Base-by-base conservation (phyloP, 2,329 filamentous ascomycete genomes). In the Alternaria gaisen region DNA sequence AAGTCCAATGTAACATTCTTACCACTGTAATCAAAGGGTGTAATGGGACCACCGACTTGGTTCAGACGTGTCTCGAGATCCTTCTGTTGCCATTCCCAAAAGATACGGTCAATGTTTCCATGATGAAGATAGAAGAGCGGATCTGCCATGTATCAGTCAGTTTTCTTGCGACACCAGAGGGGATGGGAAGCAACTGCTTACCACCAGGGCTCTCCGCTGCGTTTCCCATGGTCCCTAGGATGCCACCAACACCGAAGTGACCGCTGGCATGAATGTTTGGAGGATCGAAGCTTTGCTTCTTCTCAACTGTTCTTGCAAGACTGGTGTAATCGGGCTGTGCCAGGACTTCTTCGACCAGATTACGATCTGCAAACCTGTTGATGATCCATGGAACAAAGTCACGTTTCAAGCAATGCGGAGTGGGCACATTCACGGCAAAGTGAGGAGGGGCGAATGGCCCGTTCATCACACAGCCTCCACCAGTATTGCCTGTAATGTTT, bases 111-210 rank as follows among this genome's bases (percentile, higher is more conserved):
- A 7, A 80, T 65, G 55, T 78, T 77, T 9, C 71, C 67, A 58
- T 80, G 74, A 58, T 81, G 79, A 30, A 80, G 67, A 44, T 72
- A 81, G 68, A 77, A 82, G 14, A 75, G 59, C 28, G 74, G 80
- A 6, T 65, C 62, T 47, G 26, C 5, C 44, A 32, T 12, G 2
- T 22, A 26, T 47, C n/a, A 47, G 26, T 18, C 16, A 32, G 6
- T 47, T 12, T 20, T 12, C 16, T 4, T 20, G 16, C 18, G 43
- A 12, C 28, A 20, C 30, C 11, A 14, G 32, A 36, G n/a, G 2
- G 26, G 18, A 47, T 14, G n/a, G 18, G 26, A 47, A 32, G 16
- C n/a, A 32, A 18, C n/a, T 4, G 18, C 44, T 22, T 26, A 32
- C 44, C 44, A n/a, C 73, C 77, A 26, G 77, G 77, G 22, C 73